Conservation (phyloP, 495 filamentous ascomycete genomes). For the Bacidia rubella region DNA sequence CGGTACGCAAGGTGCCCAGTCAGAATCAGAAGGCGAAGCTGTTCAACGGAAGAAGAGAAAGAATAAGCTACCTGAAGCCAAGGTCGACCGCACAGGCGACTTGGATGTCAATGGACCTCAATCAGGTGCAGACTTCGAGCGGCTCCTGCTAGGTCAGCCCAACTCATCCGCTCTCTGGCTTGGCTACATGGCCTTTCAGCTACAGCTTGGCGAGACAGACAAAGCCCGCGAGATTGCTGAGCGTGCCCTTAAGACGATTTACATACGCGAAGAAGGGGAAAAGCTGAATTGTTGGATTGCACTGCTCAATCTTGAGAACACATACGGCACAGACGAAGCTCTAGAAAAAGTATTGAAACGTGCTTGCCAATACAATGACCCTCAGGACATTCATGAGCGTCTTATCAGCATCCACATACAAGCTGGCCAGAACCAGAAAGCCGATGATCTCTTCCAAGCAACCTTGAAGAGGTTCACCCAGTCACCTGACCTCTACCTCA, state of each 20-base stretch:
- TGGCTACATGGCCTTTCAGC: conserved; percentile 91
- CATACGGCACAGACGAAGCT: conserved; percentile 75
- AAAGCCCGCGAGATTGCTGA: conserved; percentile 80
- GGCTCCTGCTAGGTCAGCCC: conserved; percentile 79
- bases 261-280: conserved; percentile 72
- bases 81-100: conserved; percentile 77
- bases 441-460: conserved; percentile 73
- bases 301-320: conserved; percentile 83
- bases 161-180: conserved; percentile 86
- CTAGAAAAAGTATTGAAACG: conserved; percentile 80
- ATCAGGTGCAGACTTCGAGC: conserved; percentile 80
- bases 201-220: conserved; percentile 73
- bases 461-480: conserved; percentile 74
- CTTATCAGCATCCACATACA: conserved; percentile 90
- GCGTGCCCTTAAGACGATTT: conserved; percentile 77
- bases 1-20: conserved; percentile 24
- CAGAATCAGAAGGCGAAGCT: conserved; percentile 27
- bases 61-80: conserved; percentile 61
- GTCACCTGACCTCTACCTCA: conserved; percentile 70
- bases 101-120: conserved; percentile 84
- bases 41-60: conserved; percentile 57
- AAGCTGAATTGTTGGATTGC: conserved; percentile 94
- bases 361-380: conserved; percentile 87
- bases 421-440: conserved; percentile 75
- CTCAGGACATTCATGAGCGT: conserved; percentile 77